phyloP scores from a whole-genome alignment of 2,329 filamentous ascomycete species.

The Botrytis elliptica region DNA sequence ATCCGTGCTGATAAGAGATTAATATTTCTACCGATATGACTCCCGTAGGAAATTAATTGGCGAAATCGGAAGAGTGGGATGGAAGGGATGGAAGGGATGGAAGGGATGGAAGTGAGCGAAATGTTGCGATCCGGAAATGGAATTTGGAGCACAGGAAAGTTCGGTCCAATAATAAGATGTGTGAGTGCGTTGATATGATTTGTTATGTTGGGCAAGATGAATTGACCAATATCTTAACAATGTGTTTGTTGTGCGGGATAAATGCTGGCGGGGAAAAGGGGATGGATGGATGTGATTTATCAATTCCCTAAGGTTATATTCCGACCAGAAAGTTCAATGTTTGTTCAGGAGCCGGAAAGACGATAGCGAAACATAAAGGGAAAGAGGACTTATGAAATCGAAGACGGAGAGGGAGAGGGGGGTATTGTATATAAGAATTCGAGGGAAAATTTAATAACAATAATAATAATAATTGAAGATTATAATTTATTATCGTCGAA shows the following conservation, averaged over 20 bases:
- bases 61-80: slow-evolving; percentile 18
- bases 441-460: background rate
- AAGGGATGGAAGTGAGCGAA: background rate
- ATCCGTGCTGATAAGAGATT: slow-evolving; percentile 14
- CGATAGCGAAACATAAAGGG: background rate
- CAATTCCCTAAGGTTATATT: background rate
- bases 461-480: no score
- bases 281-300: slow-evolving; percentile 6
- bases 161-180: background rate
- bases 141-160: background rate
- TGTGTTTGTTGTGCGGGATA: background rate
- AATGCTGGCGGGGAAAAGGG: background rate
- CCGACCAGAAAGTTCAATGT: background rate
- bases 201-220: background rate
- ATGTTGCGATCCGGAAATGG: background rate
- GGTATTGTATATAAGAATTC: background rate
- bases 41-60: background rate
- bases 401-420: background rate
- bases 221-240: background rate
- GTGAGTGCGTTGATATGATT: no score
- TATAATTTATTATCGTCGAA: background rate
- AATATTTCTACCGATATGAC: slow-evolving; percentile 1
- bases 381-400: background rate
- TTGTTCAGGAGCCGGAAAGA: background rate
- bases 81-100: background rate